Conservation (phyloP, 495 filamentous ascomycete genomes). For the Monascus purpureus region DNA sequence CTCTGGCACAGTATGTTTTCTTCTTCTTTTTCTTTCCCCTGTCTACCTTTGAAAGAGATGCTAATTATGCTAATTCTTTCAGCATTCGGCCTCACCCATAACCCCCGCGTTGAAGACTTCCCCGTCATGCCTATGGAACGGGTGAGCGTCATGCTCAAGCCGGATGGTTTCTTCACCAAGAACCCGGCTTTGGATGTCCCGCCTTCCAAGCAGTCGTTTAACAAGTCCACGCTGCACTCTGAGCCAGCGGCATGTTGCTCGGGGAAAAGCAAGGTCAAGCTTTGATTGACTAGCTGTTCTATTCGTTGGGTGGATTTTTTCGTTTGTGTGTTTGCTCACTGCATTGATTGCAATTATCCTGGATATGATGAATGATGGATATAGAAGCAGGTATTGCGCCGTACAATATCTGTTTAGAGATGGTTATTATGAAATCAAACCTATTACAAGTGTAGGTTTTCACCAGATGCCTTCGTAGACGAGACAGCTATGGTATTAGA, state of each 20-base stretch:
- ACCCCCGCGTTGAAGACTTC: slow-evolving; percentile 47
- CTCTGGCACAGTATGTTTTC: slow-evolving; percentile 27
- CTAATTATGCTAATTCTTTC: slow-evolving; percentile 1
- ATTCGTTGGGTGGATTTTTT: too few species aligned
- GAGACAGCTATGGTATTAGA: too few species aligned
- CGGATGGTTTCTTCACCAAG: slow-evolving; percentile 60
- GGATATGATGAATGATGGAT: too few species aligned
- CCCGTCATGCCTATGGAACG: slow-evolving; percentile 48
- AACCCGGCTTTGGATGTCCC: slow-evolving; percentile 64
- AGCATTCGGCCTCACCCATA: slow-evolving; percentile 50
- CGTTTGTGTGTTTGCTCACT: too few species aligned
- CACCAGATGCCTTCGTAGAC: too few species aligned
- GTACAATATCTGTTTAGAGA: too few species aligned
- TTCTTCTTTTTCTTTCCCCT: too few species aligned
- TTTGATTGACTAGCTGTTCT: too few species aligned
- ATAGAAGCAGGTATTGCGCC: too few species aligned
- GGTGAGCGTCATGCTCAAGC: slow-evolving; percentile 46
- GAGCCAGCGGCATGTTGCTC: slow-evolving; percentile 20
- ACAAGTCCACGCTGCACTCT: slow-evolving; percentile 23
- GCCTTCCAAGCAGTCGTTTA: slow-evolving; percentile 21
- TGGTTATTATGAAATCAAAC: too few species aligned
- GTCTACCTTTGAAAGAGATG: background rate
- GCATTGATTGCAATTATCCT: too few species aligned
- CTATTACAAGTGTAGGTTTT: too few species aligned
- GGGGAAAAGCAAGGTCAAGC: slow-evolving; percentile 17